Percentiles rank a stretch among this genome's conserved stretches.
These are phyloP conservation scores for Sporothrix globosa DNA, from an alignment of 2,329 filamentous ascomycete species.

Conservation along the genomic window DNA sequence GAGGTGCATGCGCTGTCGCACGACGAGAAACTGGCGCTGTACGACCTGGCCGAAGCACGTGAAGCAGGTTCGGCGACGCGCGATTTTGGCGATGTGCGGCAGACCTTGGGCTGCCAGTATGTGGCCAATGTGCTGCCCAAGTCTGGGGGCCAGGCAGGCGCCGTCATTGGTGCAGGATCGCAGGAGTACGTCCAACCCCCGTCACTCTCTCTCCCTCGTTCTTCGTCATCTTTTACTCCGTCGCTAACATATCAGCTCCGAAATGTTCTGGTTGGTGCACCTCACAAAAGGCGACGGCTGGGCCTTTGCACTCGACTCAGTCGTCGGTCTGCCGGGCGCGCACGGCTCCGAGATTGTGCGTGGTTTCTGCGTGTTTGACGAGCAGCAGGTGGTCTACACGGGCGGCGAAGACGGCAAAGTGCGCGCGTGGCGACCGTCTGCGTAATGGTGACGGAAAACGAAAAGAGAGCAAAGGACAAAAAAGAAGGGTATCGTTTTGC, in stretches of 20 bases:
- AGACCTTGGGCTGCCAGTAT: slow-evolving; percentile 71
- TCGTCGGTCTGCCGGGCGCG: slow-evolving; percentile 63
- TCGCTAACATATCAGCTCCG: slow-evolving; percentile 46
- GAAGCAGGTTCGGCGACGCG: slow-evolving; percentile 59
- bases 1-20: slow-evolving; percentile 75
- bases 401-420: slow-evolving; percentile 62
- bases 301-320: slow-evolving; percentile 58
- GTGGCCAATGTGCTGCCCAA: slow-evolving; percentile 68
- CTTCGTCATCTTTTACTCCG: background rate
- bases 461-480: background rate
- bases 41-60: slow-evolving; percentile 67
- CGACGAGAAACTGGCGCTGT: slow-evolving; percentile 76
- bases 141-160: slow-evolving; percentile 55
- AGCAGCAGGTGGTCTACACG: slow-evolving; percentile 61
- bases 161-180: slow-evolving; percentile 66
- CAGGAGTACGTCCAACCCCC: slow-evolving; percentile 60
- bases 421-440: slow-evolving; percentile 57
- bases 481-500: background rate
- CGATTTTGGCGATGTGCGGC: slow-evolving; percentile 71
- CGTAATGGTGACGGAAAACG: background rate
- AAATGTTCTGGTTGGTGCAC: slow-evolving; percentile 64
- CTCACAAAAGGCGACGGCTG: slow-evolving; percentile 58
- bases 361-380: slow-evolving; percentile 66
- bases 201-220: slow-evolving; percentile 39
- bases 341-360: slow-evolving; percentile 67